Conservation (phyloP, 1,284 basidiomycete species). For the Ceratobasidium theobromae region DNA sequence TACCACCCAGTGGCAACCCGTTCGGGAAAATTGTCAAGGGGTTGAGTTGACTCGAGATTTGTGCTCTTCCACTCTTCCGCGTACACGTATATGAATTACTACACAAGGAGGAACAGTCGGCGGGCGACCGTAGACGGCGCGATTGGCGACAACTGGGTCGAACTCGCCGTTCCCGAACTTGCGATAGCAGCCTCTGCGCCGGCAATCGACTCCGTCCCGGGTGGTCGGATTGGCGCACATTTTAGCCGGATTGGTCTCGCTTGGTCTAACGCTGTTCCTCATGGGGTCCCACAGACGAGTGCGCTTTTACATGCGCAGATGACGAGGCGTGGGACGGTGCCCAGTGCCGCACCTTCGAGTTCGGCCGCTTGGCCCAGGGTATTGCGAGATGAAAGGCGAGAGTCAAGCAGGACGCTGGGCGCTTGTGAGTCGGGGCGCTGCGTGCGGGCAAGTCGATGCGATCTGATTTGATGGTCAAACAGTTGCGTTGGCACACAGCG, state of each 20-base stretch:
- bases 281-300: background rate
- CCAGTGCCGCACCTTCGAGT: background rate
- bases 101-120: constrained; percentile 3
- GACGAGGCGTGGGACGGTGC: background rate
- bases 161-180: background rate
- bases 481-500: constrained; percentile 2
- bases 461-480: background rate
- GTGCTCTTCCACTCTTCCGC: background rate
- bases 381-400: background rate
- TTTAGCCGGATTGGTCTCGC: constrained; percentile 3
- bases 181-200: constrained; percentile 2
- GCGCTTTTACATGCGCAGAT: background rate
- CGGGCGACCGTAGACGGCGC: constrained; percentile 6
- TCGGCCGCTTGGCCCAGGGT: background rate
- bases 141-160: constrained; percentile 26
- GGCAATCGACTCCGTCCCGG: background rate
- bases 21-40: background rate
- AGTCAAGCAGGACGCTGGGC: background rate
- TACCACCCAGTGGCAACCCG: background rate
- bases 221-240: background rate
- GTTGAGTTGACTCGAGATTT: background rate
- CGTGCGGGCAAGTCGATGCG: too few species aligned
- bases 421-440: background rate
- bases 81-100: background rate
- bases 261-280: constrained; percentile 1